Percentiles rank a stretch among this genome's conserved stretches.
Conservation (phyloP, 75 land plant genomes). For the Pinus taeda region DNA sequence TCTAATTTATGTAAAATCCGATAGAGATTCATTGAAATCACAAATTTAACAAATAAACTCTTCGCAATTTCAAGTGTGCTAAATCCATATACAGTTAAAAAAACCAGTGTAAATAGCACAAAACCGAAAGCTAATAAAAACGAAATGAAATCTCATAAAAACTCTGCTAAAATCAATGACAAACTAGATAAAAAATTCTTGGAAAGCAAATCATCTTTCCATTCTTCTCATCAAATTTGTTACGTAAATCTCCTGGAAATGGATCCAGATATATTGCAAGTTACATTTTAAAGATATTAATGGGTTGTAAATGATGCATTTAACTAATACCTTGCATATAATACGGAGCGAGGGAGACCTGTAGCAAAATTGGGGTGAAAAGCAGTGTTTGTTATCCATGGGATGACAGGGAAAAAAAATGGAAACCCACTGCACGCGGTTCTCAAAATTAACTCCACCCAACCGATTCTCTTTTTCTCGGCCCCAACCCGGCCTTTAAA, state of each 20-base stretch:
- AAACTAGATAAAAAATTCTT: not conserved
- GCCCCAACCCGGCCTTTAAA: too few relatives aligned
- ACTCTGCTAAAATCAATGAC: not conserved
- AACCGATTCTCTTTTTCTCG: too few relatives aligned
- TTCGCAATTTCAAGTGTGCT: too few relatives aligned
- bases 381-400: not conserved
- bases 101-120: too few relatives aligned
- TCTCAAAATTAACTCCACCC: not conserved
- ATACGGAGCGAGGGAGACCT: not conserved
- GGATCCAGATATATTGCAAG: not conserved
- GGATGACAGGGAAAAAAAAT: too few relatives aligned
- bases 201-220: not conserved
- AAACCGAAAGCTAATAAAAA: not conserved
- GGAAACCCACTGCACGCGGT: not conserved
- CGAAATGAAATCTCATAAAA: not conserved
- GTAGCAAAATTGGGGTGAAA: not conserved
- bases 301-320: not conserved
- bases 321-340: not conserved
- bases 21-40: too few relatives aligned
- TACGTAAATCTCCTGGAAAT: not conserved
- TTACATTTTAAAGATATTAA: not conserved
- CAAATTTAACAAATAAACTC: too few relatives aligned
- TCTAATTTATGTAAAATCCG: too few relatives aligned
- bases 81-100: too few relatives aligned
- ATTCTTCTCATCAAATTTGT: not conserved